Percentiles rank a stretch among this genome's conserved stretches.
These are phyloP conservation scores for Delitschia confertaspora DNA, from an alignment of 495 filamentous ascomycete genomes.

Conservation along the genomic window DNA sequence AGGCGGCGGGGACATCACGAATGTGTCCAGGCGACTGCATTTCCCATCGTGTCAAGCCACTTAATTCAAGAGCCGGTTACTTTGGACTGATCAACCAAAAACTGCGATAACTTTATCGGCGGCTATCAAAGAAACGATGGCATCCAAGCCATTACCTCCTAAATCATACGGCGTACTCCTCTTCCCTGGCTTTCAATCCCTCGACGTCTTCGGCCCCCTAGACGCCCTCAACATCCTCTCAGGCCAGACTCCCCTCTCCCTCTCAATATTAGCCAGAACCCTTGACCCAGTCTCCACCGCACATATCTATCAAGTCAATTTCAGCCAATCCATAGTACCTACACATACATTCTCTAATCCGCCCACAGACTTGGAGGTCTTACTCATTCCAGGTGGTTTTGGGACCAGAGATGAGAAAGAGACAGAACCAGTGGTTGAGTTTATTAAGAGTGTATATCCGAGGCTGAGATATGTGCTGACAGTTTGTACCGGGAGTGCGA, in stretches of 20 bases:
- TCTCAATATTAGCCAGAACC: slow-evolving; percentile 47
- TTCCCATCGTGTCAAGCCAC: too few relatives aligned
- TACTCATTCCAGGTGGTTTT: slow-evolving; percentile 55
- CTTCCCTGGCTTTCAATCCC: slow-evolving; percentile 45
- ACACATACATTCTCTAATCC: slow-evolving; percentile 52
- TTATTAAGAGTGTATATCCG: slow-evolving; percentile 39
- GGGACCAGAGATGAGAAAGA: slow-evolving; percentile 41
- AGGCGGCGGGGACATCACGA: too few relatives aligned
- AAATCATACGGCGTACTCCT: slow-evolving; percentile 42
- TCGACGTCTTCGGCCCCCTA: slow-evolving; percentile 54
- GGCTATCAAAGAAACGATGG: too few relatives aligned
- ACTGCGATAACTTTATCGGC: too few relatives aligned
- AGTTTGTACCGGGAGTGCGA: slow-evolving; percentile 25
- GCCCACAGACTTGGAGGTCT: slow-evolving; percentile 46
- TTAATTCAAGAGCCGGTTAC: too few relatives aligned
- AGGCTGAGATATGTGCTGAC: slow-evolving; percentile 42
- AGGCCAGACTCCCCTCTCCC: slow-evolving; percentile 28
- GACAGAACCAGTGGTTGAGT: slow-evolving; percentile 37
- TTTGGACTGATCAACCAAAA: too few relatives aligned
- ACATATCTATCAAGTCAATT: slow-evolving; percentile 26
- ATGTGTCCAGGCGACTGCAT: too few relatives aligned
- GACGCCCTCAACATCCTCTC: slow-evolving; percentile 52
- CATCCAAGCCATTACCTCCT: too few relatives aligned
- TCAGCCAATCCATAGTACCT: slow-evolving; percentile 44
- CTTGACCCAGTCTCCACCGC: slow-evolving; percentile 44